Evolutionary conservation across 225 moss, liverwort and hornwort genomes (phyloP), one percentile per base, ranked within the genome.

Genomic region (Straminergon stramineum): DNA sequence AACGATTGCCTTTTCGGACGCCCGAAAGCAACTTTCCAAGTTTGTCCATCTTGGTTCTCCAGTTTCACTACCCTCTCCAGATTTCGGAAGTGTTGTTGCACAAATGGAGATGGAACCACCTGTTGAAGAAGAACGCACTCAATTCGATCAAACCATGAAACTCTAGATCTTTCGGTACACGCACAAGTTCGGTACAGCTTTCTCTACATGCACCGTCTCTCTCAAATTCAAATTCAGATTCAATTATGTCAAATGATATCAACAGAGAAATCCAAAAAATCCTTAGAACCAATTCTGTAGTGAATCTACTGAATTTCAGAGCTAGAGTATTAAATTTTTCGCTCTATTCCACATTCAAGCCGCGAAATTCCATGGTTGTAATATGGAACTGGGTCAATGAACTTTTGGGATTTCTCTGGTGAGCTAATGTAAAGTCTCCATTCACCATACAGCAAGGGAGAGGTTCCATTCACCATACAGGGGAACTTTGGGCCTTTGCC

Each of bases 21-120:
- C 51, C 83, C 89, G 35, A 89, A 91, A 10, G 89, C 58, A 23
- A 91, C 91, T 43, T 86, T 89, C 91, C 89, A 89, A 17, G 45
- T 86, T 45, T 77, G 20, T 30, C 76, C 82, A 11, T 37, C 62
- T 20, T 86, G 55, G 69, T 91, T 82, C 51, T 91, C 89, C 61
- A 91, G 61, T 61, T 75, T 91, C 34, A 86, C 69, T 34, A 91
- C 91, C 76, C 86, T 83, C 48, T 70, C 77, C 58, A 89, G 82
- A 16, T 91, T 70, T 27, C 86, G 76, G 70, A 86, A 91, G 63
- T 86, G 82, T 13, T 63, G 76, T 53, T 63, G 17, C 62, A 77
- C 70, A 43, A 91, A 91, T 41, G 91, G 91, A 61, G 53, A 1
- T 75, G 88, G 88, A 63, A 88, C 71, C 67, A 57, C 22, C 87